Evolutionary conservation across 2,329 filamentous ascomycete species (phyloP), one percentile per base, ranked within the genome.

Genomic region (Botryotinia convoluta): DNA sequence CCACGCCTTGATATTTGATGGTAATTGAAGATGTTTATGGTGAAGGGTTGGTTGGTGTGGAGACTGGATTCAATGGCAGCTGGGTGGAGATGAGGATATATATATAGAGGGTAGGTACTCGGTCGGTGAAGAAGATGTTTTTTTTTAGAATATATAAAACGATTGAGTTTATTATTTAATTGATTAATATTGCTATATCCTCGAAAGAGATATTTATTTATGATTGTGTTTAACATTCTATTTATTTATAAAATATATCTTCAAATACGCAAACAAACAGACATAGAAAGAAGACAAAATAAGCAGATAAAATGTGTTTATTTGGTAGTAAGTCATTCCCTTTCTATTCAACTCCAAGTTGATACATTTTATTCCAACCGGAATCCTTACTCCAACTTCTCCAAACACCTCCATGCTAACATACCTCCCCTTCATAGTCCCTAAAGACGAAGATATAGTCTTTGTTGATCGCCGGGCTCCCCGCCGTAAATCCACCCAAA

Each of bases 361-460:
- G 2, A 44, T 44, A 29, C 26, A 42, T 68, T 16, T 8, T 14
- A 29, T 22, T 44, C 8, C 4, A 6, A 14, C 20, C 62, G 18
- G 4, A 16, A 48, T 35, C 22, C 9, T 22, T n/a, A 29, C n/a
- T 22, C 16, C 35, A 22, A 42, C 16, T 42, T 29, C 6, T n/a
- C 35, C 35, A 37, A 39, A 39, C 10, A 12, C 14, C 6, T 7
- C 9, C 44, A 18, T 42, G 18, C 60, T 71, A 54, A 71, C 69
- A 65, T 54, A 35, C 12, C 29, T n/a, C 35, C 6, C 37, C 37
- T 20, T 26, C 29, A 37, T 18, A 72, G 70, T 72, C 20, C 70
- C 70, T 9, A 72, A 72, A 72, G 61, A 67, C 48, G 70, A 72
- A 54, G 61, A 65, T 9, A 68, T 72, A 67, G 70, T 72, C 35